A percentile compares a stretch with the other conserved stretches of the same genome.
These are phyloP conservation scores for Cladochytrium replicatum DNA, from an alignment of 192 early-diverging fungal genomes.

Conservation along the genomic window DNA sequence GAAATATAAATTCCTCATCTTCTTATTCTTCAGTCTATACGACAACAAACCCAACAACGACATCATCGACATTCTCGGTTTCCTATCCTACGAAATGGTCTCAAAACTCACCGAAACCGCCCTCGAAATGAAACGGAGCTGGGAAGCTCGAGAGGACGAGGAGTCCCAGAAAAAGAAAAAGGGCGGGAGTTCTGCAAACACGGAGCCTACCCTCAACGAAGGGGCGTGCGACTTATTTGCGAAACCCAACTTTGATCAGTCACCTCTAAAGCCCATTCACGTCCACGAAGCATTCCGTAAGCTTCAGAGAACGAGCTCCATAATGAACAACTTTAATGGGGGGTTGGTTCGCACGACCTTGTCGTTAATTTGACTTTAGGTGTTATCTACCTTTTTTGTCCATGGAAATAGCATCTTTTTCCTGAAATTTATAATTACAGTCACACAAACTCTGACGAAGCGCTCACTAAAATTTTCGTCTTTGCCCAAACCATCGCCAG, in stretches of 20 bases:
- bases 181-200: slow-evolving; percentile 19
- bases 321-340: slow-evolving; percentile 27
- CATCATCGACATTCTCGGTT: slow-evolving; percentile 94
- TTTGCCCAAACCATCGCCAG: too few relatives aligned
- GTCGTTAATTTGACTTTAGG: too few relatives aligned
- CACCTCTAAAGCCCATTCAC: slow-evolving; percentile 72
- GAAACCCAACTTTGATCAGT: slow-evolving; percentile 64
- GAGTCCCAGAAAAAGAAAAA: slow-evolving; percentile 22
- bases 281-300: slow-evolving; percentile 90
- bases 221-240: slow-evolving; percentile 57
- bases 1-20: not conserved
- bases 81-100: slow-evolving; percentile 92
- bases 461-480: too few relatives aligned
- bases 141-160: slow-evolving; percentile 20
- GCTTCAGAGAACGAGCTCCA: slow-evolving; percentile 48
- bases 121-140: slow-evolving; percentile 41
- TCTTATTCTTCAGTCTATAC: slow-evolving; percentile 43
- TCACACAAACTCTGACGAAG: too few relatives aligned
- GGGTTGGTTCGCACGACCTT: slow-evolving; percentile 1
- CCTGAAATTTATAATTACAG: too few relatives aligned
- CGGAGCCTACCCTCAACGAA: slow-evolving; percentile 24
- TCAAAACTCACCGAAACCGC: slow-evolving; percentile 81
- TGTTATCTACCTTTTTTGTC: too few relatives aligned
- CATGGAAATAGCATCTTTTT: too few relatives aligned
- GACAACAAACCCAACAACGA: slow-evolving; percentile 88